Conservation (phyloP, 148 eudicot genomes). For the Vaccinium macrocarpon region DNA sequence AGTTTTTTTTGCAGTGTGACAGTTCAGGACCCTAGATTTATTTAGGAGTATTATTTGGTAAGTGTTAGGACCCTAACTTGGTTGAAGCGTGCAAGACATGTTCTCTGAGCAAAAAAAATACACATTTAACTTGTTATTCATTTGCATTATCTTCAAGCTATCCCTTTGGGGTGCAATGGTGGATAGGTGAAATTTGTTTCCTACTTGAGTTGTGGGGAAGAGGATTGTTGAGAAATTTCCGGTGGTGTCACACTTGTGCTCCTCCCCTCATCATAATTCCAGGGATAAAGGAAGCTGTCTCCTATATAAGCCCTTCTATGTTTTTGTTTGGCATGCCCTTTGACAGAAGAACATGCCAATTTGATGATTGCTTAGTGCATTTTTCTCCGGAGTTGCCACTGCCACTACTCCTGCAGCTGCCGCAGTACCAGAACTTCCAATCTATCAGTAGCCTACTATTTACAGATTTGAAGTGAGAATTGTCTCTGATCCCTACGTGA, state of each 20-base stretch:
- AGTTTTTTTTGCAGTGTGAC: not conserved
- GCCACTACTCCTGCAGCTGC: not conserved
- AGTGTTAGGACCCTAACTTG: not conserved
- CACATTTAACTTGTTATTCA: not conserved
- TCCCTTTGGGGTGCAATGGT: not conserved
- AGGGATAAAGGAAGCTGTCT: not conserved
- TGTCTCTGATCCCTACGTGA: too few species aligned
- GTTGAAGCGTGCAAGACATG: not conserved
- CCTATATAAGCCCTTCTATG: not conserved
- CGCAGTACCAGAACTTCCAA: not conserved
- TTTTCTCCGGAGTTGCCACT: not conserved
- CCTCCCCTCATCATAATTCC: not conserved
- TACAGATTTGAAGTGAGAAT: not conserved
- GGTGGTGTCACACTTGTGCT: too few species aligned
- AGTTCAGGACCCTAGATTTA: not conserved
- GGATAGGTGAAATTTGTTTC: not conserved
- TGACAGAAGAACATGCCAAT: not conserved
- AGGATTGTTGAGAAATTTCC: not conserved
- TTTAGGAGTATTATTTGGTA: too few species aligned
- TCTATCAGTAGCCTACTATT: not conserved
- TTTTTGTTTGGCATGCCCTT: not conserved
- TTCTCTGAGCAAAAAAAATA: too few species aligned
- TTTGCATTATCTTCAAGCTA: not conserved
- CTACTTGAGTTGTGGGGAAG: not conserved
- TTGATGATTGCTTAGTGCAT: not conserved